A percentile compares a stretch with the other conserved stretches of the same genome.
Evolutionary conservation across 2,329 filamentous ascomycete species (phyloP).

Genomic region (Amphichorda felina): DNA sequence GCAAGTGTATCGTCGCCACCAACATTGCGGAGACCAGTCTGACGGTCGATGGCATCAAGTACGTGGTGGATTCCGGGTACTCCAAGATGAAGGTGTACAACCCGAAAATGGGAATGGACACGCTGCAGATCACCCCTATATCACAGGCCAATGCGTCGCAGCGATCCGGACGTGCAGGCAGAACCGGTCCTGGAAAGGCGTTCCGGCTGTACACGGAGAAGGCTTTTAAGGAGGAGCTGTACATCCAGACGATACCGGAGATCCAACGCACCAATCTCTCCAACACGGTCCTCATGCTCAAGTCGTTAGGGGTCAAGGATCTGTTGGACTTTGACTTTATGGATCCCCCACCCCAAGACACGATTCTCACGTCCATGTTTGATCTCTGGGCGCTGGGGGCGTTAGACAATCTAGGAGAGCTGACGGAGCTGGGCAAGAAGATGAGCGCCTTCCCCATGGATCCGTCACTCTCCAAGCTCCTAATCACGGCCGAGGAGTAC

Average conservation of each 20-base stretch:
- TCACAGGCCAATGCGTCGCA: conserved; percentile 94
- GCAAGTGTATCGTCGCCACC: conserved; percentile 95
- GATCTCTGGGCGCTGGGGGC: conserved; percentile 95
- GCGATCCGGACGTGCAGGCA: conserved; percentile 81
- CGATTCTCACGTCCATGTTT: conserved; percentile 92
- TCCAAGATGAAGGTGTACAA: conserved; percentile 99
- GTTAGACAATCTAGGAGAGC: conserved; percentile 83
- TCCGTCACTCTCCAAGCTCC: conserved; percentile 82
- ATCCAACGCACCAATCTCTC: conserved; percentile 94
- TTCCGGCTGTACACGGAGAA: conserved; percentile 91
- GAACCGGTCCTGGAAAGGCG: conserved; percentile 90
- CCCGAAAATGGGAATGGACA: conserved; percentile 98
- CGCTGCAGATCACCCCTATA: conserved; percentile 92
- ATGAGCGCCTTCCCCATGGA: conserved; percentile 99
- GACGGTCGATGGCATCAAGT: conserved; percentile 98
- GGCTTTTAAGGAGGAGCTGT: conserved; percentile 91
- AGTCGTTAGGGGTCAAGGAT: conserved; percentile 88
- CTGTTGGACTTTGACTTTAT: conserved; percentile 97
- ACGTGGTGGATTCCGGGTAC: conserved; percentile 91
- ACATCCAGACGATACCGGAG: conserved; percentile 93
- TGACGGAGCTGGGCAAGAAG: conserved; percentile 74
- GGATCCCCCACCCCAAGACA: conserved; percentile 96
- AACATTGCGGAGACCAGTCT: conserved; percentile 98
- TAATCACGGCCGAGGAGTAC: conserved; percentile 85
- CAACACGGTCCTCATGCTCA: conserved; percentile 88